Evolutionary conservation across 2,329 filamentous ascomycete genomes (phyloP).

Genomic region (Colletotrichum agaves): DNA sequence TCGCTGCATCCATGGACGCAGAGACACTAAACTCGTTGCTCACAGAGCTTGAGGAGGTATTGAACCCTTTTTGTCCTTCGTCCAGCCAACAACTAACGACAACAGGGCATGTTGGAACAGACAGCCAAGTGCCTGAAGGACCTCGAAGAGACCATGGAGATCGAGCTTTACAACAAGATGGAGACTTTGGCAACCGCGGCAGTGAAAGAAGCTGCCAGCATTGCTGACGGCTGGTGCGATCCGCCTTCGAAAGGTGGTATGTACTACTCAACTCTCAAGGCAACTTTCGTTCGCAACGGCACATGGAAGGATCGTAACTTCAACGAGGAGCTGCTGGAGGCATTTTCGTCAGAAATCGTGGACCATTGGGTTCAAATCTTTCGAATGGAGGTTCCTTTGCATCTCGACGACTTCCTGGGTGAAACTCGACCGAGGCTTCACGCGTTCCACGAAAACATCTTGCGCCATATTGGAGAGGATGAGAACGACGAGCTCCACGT

Average conservation of each 20-base stretch:
- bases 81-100: neutral
- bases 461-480: neutral
- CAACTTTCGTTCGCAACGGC: neutral
- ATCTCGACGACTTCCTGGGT: neutral
- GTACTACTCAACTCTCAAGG: neutral
- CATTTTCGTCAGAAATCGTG: neutral
- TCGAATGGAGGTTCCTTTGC: neutral
- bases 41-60: neutral
- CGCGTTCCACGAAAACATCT: neutral
- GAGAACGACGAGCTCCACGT: neutral
- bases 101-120: neutral
- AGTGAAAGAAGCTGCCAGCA: neutral
- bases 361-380: neutral
- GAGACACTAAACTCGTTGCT: neutral
- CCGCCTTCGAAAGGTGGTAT: neutral
- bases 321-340: conserved; percentile 8
- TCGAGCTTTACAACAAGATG: neutral
- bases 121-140: neutral
- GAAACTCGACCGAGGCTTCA: neutral
- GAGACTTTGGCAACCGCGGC: neutral
- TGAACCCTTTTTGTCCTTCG: neutral
- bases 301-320: neutral
- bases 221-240: neutral
- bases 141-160: neutral
- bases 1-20: neutral